Evolutionary conservation across 352 stramenopile species (phyloP), one percentile per base, ranked within the genome.

Genomic region (Globisporangium takayamanum): DNA sequence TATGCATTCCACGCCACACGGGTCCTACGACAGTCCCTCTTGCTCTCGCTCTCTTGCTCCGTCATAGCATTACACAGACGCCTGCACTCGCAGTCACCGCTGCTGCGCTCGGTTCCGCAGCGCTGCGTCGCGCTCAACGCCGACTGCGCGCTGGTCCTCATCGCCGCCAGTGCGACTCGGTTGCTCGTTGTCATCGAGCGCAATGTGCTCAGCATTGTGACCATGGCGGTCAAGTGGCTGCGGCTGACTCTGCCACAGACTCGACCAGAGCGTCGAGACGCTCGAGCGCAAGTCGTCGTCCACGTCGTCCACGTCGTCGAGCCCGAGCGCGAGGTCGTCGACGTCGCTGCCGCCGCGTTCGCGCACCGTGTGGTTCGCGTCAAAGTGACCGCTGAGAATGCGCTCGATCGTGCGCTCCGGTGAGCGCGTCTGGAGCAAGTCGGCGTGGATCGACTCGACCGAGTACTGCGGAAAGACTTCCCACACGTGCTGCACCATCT

Each of bases 381-480:
- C 70, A 37, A 87, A 60, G 10, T 65, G 73, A 15, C 78, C 81
- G 41, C 64, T 81, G 12, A 92, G 37, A 61, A 92, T 87, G 18
- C 78, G 76, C 59, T 92, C 79, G 64, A 89, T 89, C 8, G 81
- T 92, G 41, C 75, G 69, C 47, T 89, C 80, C 5, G 80, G 66
- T 0, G 81, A 92, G 20, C 72, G 74, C 28, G 79, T 89, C 15
- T 60, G 67, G 50, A 57, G 59, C 18, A 92, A 63, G 59, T 92
- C 81, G 4, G 62, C 67, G 10, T 64, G 72, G 53, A 92, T 77
- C 12, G 79, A 70, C 42, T 89, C 77, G 0, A 72, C 55, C 0
- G 73, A 76, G 60, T 84, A 87, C 52, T 92, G 81, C 2, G 81
- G 81, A 37, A 92, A 92, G 14, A 92, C 70, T 26, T 92, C 79